These are phyloP conservation scores for Aspergillus sp. DNA, from an alignment of 2,329 filamentous ascomycete genomes.

Conservation along the genomic window DNA sequence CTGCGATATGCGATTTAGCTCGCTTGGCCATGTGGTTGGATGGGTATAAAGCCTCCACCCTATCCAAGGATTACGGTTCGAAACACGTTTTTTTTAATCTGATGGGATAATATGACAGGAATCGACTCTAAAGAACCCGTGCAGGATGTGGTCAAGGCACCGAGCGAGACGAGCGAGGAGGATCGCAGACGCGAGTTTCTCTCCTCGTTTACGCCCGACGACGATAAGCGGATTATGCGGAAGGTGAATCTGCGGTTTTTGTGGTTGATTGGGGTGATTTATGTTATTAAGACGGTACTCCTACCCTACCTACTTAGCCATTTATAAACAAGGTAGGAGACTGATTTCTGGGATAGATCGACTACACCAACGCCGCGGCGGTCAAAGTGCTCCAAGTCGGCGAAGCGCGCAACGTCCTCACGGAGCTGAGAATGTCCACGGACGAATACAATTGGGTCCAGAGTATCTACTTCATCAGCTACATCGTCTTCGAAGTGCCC, in stretches of 20 bases:
- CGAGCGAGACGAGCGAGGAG: background rate
- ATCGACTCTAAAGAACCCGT: background rate
- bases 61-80: too few species aligned
- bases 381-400: slow-evolving; percentile 16
- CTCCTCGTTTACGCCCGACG: slow-evolving; percentile 12
- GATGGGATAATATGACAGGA: background rate
- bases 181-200: slow-evolving; percentile 12
- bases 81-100: too few species aligned
- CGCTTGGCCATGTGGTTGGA: background rate
- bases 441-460: slow-evolving; percentile 17
- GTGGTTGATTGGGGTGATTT: slow-evolving; percentile 13
- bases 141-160: background rate
- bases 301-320: too few species aligned
- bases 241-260: slow-evolving; percentile 15
- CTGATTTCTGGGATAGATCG: too few species aligned
- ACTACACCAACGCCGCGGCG: slow-evolving; percentile 13
- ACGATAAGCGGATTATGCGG: slow-evolving; percentile 9
- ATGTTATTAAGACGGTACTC: slow-evolving; percentile 13
- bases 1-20: background rate
- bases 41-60: background rate
- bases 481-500: slow-evolving; percentile 16
- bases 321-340: too few species aligned
- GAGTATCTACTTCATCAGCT: slow-evolving; percentile 18
- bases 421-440: slow-evolving; percentile 8
- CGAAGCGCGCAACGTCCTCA: slow-evolving; percentile 10